Evolutionary conservation across 2,329 filamentous ascomycete species (phyloP).

Genomic region (Pyrenochaeta sp.): DNA sequence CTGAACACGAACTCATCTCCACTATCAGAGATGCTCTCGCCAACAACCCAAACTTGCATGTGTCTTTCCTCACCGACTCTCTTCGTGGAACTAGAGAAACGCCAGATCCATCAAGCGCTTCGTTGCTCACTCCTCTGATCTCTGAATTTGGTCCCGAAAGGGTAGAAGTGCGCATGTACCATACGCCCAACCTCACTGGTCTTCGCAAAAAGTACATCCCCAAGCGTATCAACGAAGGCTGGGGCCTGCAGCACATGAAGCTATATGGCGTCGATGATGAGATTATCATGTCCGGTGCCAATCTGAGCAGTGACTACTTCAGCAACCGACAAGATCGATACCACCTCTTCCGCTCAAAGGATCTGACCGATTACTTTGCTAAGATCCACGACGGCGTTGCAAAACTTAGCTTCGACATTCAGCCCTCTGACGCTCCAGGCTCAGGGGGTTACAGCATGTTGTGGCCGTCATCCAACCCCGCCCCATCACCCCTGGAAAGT

Average conservation of each 20-base stretch:
- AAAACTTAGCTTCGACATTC: constrained; percentile 81
- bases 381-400: constrained; percentile 79
- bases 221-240: constrained; percentile 93
- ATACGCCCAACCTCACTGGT: constrained; percentile 94
- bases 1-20: constrained; percentile 85
- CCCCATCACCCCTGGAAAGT: constrained; percentile 76
- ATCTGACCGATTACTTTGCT: constrained; percentile 84
- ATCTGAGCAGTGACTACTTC: constrained; percentile 93
- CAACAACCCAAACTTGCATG: constrained; percentile 75
- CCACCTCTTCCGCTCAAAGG: constrained; percentile 82
- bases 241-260: constrained; percentile 99
- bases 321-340: constrained; percentile 95
- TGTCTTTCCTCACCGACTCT: constrained; percentile 92
- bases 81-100: constrained; percentile 91
- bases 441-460: constrained; percentile 62
- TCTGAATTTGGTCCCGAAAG: constrained; percentile 82
- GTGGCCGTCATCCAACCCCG: constrained; percentile 80
- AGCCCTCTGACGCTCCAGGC: constrained; percentile 64
- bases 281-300: constrained; percentile 88
- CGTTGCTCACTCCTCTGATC: constrained; percentile 83
- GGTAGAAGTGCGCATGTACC: constrained; percentile 96
- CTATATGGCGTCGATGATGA: constrained; percentile 95
- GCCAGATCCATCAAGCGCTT: constrained; percentile 85
- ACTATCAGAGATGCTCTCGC: constrained; percentile 79
- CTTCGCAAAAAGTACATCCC: constrained; percentile 84